Evolutionary conservation across 2,329 filamentous ascomycete genomes (phyloP).

Genomic region (Trichophaea hybrida): DNA sequence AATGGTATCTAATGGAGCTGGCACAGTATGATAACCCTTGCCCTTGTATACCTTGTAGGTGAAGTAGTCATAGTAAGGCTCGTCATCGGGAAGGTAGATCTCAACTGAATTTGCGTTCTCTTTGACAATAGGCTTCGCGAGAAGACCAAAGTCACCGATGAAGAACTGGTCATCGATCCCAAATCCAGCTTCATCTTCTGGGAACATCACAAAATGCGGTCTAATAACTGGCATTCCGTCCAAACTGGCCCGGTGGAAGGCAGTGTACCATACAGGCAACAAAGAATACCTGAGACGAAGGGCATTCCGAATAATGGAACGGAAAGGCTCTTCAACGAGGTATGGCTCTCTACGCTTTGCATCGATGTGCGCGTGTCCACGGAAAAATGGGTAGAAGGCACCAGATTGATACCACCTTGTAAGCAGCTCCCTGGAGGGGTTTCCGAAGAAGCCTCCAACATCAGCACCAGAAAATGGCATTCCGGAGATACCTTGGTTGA

Average conservation of each 20-base stretch:
- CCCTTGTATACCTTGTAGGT: slow-evolving; percentile 64
- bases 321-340: slow-evolving; percentile 69
- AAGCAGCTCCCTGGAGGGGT: slow-evolving; percentile 81
- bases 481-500: slow-evolving; percentile 82
- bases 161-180: slow-evolving; percentile 87
- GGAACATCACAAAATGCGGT: slow-evolving; percentile 87
- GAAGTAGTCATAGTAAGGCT: slow-evolving; percentile 92
- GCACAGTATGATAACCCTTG: slow-evolving; percentile 53
- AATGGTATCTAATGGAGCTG: slow-evolving; percentile 70
- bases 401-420: slow-evolving; percentile 94
- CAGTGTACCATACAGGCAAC: slow-evolving; percentile 89
- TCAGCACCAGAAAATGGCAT: slow-evolving; percentile 92
- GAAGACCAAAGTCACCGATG: slow-evolving; percentile 69
- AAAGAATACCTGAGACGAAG: slow-evolving; percentile 78
- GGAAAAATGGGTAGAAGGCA: slow-evolving; percentile 96
- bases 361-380: slow-evolving; percentile 92
- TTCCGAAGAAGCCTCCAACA: slow-evolving; percentile 95
- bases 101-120: slow-evolving; percentile 59
- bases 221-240: slow-evolving; percentile 76
- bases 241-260: slow-evolving; percentile 76
- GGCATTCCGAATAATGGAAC: slow-evolving; percentile 70
- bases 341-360: slow-evolving; percentile 90
- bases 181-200: slow-evolving; percentile 73
- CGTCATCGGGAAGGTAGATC: slow-evolving; percentile 76
- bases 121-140: slow-evolving; percentile 80